Evolutionary conservation across 805 yeast species (phyloP).

Genomic region (Candida silvatica): DNA sequence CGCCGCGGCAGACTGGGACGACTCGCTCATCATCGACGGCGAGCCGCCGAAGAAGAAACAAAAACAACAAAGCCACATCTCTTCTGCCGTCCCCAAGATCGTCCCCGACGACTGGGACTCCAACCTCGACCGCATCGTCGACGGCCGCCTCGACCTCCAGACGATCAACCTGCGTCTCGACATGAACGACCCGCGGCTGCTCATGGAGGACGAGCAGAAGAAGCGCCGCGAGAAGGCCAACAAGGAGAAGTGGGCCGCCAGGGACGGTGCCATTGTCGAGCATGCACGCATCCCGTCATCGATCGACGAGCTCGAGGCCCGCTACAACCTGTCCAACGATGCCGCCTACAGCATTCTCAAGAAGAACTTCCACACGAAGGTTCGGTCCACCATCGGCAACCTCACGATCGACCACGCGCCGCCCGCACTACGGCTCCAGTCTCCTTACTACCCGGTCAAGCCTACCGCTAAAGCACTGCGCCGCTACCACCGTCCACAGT

Average conservation of each 20-base stretch:
- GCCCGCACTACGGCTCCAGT: constrained; percentile 80
- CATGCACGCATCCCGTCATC: constrained; percentile 43
- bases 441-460: constrained; percentile 83
- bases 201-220: constrained; percentile 45
- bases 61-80: constrained; percentile 19
- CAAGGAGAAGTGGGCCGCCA: constrained; percentile 33
- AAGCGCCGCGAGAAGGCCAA: constrained; percentile 9
- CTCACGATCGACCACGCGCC: constrained; percentile 84
- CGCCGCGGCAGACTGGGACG: constrained; percentile 76
- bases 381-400: constrained; percentile 87
- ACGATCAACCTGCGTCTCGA: constrained; percentile 45
- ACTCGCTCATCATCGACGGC: constrained; percentile 44
- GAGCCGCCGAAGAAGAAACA: neutral
- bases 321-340: constrained; percentile 85
- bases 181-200: constrained; percentile 77
- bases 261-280: constrained; percentile 38
- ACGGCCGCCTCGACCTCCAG: constrained; percentile 43
- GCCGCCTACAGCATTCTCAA: constrained; percentile 73
- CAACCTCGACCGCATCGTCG: constrained; percentile 62
- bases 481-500: constrained; percentile 71
- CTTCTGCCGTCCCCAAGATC: constrained; percentile 22
- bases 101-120: constrained; percentile 40
- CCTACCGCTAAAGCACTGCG: constrained; percentile 61
- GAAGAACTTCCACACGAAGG: constrained; percentile 82
- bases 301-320: constrained; percentile 45